A percentile compares a stretch with the other conserved stretches of the same genome.
Conservation (phyloP, 2,329 filamentous ascomycete species). For the Amauroascus verrucosus region DNA sequence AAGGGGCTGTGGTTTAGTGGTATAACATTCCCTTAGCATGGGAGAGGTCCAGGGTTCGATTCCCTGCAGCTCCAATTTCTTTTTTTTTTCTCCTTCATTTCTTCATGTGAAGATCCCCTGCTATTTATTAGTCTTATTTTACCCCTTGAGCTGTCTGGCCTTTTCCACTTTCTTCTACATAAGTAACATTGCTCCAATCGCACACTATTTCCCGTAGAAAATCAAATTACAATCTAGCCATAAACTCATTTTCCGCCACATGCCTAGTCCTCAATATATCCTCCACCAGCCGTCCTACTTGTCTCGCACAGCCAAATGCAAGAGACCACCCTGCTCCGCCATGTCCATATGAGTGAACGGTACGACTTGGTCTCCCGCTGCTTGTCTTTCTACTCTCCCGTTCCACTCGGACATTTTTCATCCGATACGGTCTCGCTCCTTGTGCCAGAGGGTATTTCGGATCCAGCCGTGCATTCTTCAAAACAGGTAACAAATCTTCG, state of each 20-base stretch:
- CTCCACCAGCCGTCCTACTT: neutral
- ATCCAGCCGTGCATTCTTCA: constrained; percentile 35
- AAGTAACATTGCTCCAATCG: no score
- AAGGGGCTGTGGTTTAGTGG: constrained; percentile 13
- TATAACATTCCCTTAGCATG: constrained; percentile 16
- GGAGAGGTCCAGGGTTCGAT: constrained; percentile 19
- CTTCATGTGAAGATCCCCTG: no score
- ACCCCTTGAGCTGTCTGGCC: no score
- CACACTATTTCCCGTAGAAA: no score
- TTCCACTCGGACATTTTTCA: constrained; percentile 36
- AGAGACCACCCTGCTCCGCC: constrained; percentile 36
- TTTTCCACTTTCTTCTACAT: no score
- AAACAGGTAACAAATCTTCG: constrained; percentile 34
- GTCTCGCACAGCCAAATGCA: constrained; percentile 5
- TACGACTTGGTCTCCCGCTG: constrained; percentile 22
- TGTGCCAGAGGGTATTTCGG: constrained; percentile 37
- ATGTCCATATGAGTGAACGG: constrained; percentile 40
- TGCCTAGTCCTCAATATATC: neutral
- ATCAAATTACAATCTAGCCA: neutral
- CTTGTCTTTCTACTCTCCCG: constrained; percentile 25
- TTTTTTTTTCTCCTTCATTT: no score
- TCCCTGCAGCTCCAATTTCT: constrained; percentile 17
- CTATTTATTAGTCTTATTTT: no score
- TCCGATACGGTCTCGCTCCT: constrained; percentile 35
- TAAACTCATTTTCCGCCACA: neutral